Conservation (phyloP, 768 basidiomycete genomes). For the Russula compacta region DNA sequence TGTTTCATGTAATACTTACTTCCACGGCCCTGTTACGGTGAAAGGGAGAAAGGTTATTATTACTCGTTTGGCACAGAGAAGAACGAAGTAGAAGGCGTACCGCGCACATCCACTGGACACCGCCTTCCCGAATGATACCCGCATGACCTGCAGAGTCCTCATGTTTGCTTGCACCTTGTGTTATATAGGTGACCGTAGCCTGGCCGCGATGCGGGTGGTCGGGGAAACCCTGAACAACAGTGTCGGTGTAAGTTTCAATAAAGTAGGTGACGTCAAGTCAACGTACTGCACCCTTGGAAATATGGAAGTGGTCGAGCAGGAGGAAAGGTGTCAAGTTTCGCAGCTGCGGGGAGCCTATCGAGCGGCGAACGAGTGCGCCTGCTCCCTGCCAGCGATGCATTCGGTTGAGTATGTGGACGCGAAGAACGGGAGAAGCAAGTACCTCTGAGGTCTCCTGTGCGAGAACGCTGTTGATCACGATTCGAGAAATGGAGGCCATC, state of each 20-base stretch:
- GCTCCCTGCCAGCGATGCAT: conserved; percentile 42
- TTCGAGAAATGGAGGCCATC: conserved; percentile 42
- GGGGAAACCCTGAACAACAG: conserved; percentile 59
- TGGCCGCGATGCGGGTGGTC: conserved; percentile 93
- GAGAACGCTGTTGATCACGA: conserved; percentile 67
- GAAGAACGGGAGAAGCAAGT: neutral
- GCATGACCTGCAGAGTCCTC: conserved; percentile 89
- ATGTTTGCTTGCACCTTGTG: conserved; percentile 72
- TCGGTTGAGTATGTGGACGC: conserved; percentile 1
- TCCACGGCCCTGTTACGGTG: conserved; percentile 40
- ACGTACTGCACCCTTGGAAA: conserved; percentile 57
- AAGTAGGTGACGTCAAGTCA: neutral
- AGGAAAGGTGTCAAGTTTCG: conserved; percentile 86
- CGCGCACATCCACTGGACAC: conserved; percentile 94
- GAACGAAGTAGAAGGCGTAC: conserved; percentile 31
- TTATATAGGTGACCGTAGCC: conserved; percentile 83
- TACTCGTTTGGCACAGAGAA: neutral
- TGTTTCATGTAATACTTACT: conserved; percentile 29
- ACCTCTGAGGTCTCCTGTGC: conserved; percentile 71
- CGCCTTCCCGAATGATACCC: conserved; percentile 67
- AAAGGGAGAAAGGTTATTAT: conserved; percentile 6
- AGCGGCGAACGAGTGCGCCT: conserved; percentile 76
- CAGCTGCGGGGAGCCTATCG: conserved; percentile 67
- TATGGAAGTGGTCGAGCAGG: conserved; percentile 79
- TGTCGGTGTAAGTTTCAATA: neutral